These are phyloP conservation scores for Zygoascus biomembranicola DNA, from an alignment of 805 yeast genomes.

Conservation along the genomic window DNA sequence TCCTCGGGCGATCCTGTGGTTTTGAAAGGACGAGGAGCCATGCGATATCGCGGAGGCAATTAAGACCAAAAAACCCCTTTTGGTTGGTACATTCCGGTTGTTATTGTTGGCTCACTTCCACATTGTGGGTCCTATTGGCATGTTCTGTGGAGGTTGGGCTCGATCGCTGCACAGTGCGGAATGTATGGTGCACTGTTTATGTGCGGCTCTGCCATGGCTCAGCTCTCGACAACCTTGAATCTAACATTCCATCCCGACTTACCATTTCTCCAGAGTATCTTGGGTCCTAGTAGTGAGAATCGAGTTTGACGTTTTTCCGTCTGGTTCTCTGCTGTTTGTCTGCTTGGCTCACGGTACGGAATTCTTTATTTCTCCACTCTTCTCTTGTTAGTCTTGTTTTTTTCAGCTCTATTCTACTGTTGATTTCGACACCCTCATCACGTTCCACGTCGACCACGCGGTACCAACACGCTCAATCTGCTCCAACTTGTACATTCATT, in stretches of 20 bases:
- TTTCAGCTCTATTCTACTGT: not conserved
- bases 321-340: too few species aligned
- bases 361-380: too few species aligned
- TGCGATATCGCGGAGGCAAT: slow-evolving; percentile 9
- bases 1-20: not conserved
- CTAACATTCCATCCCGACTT: too few species aligned
- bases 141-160: not conserved
- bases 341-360: too few species aligned
- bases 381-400: not conserved
- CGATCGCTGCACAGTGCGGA: not conserved
- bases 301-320: too few species aligned
- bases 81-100: not conserved
- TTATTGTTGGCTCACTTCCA: not conserved
- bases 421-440: not conserved
- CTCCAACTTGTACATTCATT: not conserved
- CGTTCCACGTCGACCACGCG: not conserved
- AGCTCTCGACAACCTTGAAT: too few species aligned
- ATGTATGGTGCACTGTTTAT: not conserved
- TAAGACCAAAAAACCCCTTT: not conserved
- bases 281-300: too few species aligned
- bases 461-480: not conserved
- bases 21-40: slow-evolving; percentile 14
- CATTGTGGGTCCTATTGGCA: not conserved
- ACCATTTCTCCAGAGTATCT: too few species aligned
- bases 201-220: not conserved